phyloP scores from a whole-genome alignment of 768 basidiomycete species.

The Sutorius australiensis region DNA sequence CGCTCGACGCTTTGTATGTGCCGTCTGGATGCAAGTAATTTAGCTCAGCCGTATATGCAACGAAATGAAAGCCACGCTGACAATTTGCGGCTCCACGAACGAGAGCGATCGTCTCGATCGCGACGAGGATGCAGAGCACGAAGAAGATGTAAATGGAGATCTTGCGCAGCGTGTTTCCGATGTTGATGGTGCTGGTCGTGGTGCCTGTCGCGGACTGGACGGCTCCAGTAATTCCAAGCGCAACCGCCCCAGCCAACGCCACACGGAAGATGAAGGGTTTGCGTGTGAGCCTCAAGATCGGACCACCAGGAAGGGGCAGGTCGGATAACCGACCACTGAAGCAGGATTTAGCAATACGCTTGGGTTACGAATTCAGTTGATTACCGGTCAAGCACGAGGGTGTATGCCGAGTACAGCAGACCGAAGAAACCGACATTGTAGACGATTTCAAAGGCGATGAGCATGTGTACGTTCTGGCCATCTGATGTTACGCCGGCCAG shows the following conservation, averaged over 20 bases:
- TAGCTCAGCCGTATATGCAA: slow-evolving; percentile 1
- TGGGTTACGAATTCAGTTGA: neutral
- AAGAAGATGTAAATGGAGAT: slow-evolving; percentile 28
- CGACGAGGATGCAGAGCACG: slow-evolving; percentile 25
- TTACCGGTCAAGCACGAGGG: slow-evolving; percentile 32
- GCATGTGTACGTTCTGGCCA: slow-evolving; percentile 18
- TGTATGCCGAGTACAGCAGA: slow-evolving; percentile 33
- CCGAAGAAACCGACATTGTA: slow-evolving; percentile 37
- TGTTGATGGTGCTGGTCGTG: slow-evolving; percentile 5
- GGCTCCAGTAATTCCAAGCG: slow-evolving; percentile 26
- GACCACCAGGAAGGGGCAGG: slow-evolving; percentile 20
- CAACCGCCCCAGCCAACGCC: slow-evolving; percentile 21
- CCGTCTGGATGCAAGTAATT: slow-evolving; percentile 14
- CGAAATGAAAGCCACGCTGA: slow-evolving; percentile 7
- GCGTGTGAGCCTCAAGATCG: slow-evolving; percentile 20
- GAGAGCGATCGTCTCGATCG: slow-evolving; percentile 24
- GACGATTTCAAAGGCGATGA: slow-evolving; percentile 30
- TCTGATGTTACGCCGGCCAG: slow-evolving; percentile 24
- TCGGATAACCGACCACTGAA: slow-evolving; percentile 22
- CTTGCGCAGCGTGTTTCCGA: slow-evolving; percentile 23
- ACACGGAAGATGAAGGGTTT: slow-evolving; percentile 24
- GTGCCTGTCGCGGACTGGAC: slow-evolving; percentile 13
- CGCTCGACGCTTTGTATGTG: slow-evolving; percentile 14
- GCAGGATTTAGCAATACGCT: neutral
- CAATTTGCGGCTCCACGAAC: slow-evolving; percentile 12